Evolutionary conservation across 2,329 filamentous ascomycete genomes (phyloP).

Genomic region (Fusarium praegraminearum): DNA sequence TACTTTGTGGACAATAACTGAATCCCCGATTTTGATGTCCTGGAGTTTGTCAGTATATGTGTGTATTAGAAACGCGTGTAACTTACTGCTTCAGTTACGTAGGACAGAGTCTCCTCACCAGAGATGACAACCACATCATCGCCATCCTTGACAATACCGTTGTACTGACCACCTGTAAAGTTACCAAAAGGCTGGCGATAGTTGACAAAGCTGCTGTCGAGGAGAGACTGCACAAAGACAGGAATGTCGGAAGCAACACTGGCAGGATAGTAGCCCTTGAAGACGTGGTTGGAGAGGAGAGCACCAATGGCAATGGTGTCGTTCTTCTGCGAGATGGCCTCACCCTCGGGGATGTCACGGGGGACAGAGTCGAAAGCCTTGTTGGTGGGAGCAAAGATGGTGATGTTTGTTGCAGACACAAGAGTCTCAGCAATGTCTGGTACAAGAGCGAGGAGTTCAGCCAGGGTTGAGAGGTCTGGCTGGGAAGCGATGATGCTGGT

Average conservation of each 20-base stretch:
- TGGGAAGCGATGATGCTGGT: constrained; percentile 36
- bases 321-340: constrained; percentile 49
- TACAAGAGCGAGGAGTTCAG: constrained; percentile 35
- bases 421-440: constrained; percentile 49
- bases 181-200: constrained; percentile 53
- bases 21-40: constrained; percentile 49
- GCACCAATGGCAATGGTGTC: constrained; percentile 50
- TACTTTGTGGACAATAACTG: constrained; percentile 50
- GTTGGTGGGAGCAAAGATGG: constrained; percentile 54
- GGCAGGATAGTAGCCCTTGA: constrained; percentile 49
- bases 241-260: constrained; percentile 47
- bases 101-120: constrained; percentile 50
- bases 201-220: constrained; percentile 49
- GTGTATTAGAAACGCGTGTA: fast-evolving
- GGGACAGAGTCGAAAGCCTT: constrained; percentile 51
- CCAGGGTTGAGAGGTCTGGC: constrained; percentile 31
- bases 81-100: constrained; percentile 51
- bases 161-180: constrained; percentile 54
- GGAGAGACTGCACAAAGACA: constrained; percentile 48
- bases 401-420: constrained; percentile 50
- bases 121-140: constrained; percentile 51
- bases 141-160: constrained; percentile 51
- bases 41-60: constrained; percentile 11
- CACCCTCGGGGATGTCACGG: constrained; percentile 49
- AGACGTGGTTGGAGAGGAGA: constrained; percentile 51